Conservation (phyloP, 2,329 filamentous ascomycete genomes). For the Aureobasidium leucospermi region DNA sequence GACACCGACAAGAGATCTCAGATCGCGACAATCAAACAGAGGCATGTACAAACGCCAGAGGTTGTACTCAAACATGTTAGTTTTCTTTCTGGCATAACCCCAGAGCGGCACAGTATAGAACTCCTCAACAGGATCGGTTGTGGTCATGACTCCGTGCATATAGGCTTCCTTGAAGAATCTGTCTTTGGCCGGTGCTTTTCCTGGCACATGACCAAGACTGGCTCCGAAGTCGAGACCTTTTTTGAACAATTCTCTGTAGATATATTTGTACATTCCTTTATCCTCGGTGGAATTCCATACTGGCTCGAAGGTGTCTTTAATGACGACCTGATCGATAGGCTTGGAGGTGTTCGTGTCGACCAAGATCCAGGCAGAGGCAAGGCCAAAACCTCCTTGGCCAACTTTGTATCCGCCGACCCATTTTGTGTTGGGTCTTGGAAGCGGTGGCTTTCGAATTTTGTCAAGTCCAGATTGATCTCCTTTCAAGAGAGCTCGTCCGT, state of each 20-base stretch:
- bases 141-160: background rate
- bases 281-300: background rate
- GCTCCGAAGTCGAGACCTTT: background rate
- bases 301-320: background rate
- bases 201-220: background rate
- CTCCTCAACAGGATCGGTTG: background rate
- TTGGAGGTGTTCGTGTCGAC: background rate
- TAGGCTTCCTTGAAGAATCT: background rate
- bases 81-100: background rate
- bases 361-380: background rate
- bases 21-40: background rate
- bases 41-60: constrained; percentile 3
- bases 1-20: background rate
- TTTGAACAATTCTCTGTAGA: background rate
- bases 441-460: background rate
- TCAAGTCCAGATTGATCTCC: background rate
- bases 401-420: background rate
- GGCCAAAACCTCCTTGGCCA: background rate
- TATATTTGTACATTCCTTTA: background rate
- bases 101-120: background rate
- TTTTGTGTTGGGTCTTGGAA: background rate
- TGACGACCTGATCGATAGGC: background rate
- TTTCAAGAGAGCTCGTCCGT: too few species aligned
- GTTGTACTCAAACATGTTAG: background rate
- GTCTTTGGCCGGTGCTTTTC: background rate